Evolutionary conservation across 441 rosid genomes (phyloP).

Genomic region (Omphalea diandra): DNA sequence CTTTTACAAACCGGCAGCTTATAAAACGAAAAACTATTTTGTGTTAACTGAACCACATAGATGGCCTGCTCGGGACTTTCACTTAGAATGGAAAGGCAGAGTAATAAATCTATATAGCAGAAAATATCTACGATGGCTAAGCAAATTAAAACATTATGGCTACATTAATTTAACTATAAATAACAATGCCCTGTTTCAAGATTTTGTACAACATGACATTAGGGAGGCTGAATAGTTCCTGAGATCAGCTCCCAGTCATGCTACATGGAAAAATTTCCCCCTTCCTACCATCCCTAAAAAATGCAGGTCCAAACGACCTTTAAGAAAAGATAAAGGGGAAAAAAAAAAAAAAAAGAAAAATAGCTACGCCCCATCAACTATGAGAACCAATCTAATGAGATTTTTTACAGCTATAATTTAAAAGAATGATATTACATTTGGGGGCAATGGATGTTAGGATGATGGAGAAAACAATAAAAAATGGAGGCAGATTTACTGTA

Average conservation of each 20-base stretch:
- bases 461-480: conserved; percentile 3
- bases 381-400: conserved; percentile 31
- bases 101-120: no score
- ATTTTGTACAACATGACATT: conserved; percentile 23
- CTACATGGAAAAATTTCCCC: conserved; percentile 2
- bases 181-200: neutral
- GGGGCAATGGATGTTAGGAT: conserved; percentile 33
- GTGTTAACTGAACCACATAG: no score
- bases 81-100: neutral
- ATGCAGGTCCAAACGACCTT: conserved; percentile 29
- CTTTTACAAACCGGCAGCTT: no score
- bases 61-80: neutral
- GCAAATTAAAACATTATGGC: neutral
- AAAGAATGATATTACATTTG: conserved; percentile 28
- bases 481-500: conserved; percentile 31
- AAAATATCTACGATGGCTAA: neutral
- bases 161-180: neutral
- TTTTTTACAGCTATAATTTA: conserved; percentile 33
- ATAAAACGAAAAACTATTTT: no score
- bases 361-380: conserved; percentile 32
- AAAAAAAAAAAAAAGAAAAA: no score
- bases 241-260: conserved; percentile 10
- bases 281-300: conserved; percentile 29
- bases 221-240: conserved; percentile 12
- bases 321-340: neutral